Percentiles rank a stretch among this genome's conserved stretches.
phyloP scores from a whole-genome alignment of 805 yeast species.

The Yamadazyma paraphyllophila region DNA sequence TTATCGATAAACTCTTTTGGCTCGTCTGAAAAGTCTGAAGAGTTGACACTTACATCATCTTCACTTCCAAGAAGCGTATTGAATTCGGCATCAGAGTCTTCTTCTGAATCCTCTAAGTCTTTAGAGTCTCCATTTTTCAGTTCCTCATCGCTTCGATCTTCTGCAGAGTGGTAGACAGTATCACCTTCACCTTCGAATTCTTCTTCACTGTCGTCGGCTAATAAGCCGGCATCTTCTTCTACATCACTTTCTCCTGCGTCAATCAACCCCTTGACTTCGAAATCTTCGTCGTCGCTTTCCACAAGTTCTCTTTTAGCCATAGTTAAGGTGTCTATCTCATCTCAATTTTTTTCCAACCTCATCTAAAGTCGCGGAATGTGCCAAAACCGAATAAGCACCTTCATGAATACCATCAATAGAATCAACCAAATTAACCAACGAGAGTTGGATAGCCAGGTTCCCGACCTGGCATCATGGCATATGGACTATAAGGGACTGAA shows the following conservation, averaged over 20 bases:
- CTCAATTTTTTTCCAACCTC: slow-evolving; percentile 9
- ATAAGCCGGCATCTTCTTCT: slow-evolving; percentile 7
- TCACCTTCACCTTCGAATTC: slow-evolving; percentile 13
- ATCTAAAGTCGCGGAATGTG: slow-evolving; percentile 6
- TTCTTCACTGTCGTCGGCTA: slow-evolving; percentile 23
- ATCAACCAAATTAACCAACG: slow-evolving; percentile 60
- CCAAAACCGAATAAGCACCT: slow-evolving; percentile 2
- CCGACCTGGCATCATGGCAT: slow-evolving; percentile 83
- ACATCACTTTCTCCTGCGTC: slow-evolving; percentile 40
- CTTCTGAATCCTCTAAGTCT: slow-evolving; percentile 11
- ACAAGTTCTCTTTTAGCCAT: slow-evolving; percentile 14
- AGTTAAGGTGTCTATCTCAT: slow-evolving; percentile 6
- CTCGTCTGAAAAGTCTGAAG: slow-evolving; percentile 50
- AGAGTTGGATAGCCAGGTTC: slow-evolving; percentile 62
- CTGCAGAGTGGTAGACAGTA: slow-evolving; percentile 16
- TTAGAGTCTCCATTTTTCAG: slow-evolving; percentile 34
- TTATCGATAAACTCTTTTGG: slow-evolving; percentile 52
- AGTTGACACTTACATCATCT: slow-evolving; percentile 41
- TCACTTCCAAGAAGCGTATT: slow-evolving; percentile 59
- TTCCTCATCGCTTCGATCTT: slow-evolving; percentile 21
- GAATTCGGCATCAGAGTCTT: slow-evolving; percentile 61
- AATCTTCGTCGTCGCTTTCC: slow-evolving; percentile 29
- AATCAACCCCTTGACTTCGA: slow-evolving; percentile 37
- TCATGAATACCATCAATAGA: slow-evolving; percentile 38
- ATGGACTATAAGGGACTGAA: slow-evolving; percentile 75